Percentiles rank a stretch among this genome's conserved stretches.
Evolutionary conservation across 2,329 filamentous ascomycete genomes (phyloP).

Genomic region (Fusarium brachygibbosum): DNA sequence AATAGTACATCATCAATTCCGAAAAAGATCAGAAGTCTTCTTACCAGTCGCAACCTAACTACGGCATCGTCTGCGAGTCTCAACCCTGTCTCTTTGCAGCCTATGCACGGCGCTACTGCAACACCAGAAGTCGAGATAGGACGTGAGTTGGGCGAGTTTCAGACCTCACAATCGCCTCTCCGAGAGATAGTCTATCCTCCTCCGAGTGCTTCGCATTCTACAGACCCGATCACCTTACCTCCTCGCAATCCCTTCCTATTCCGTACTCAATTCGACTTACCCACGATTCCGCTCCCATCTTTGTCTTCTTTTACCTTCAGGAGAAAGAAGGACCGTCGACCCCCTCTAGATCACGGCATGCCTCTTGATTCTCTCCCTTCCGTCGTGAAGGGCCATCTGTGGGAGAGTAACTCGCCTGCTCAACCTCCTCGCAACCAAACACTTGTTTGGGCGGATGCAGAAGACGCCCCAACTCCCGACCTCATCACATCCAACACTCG

Average conservation of each 20-base stretch:
- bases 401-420: slow-evolving; percentile 20
- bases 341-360: slow-evolving; percentile 9
- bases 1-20: slow-evolving; percentile 32
- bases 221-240: slow-evolving; percentile 26
- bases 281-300: slow-evolving; percentile 38
- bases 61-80: slow-evolving; percentile 31
- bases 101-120: not conserved
- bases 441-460: slow-evolving; percentile 49
- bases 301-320: slow-evolving; percentile 38
- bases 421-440: slow-evolving; percentile 43
- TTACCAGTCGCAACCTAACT: slow-evolving; percentile 40
- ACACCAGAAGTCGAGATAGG: slow-evolving; percentile 30
- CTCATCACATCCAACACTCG: slow-evolving; percentile 17
- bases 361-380: slow-evolving; percentile 37
- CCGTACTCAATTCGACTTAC: slow-evolving; percentile 51
- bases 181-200: slow-evolving; percentile 11
- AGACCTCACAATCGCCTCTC: slow-evolving; percentile 3
- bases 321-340: slow-evolving; percentile 21
- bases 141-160: not conserved
- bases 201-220: not conserved
- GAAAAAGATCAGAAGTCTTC: slow-evolving; percentile 41
- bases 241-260: slow-evolving; percentile 54
- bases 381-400: slow-evolving; percentile 17
- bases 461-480: slow-evolving; percentile 19
- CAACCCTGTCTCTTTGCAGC: slow-evolving; percentile 10